phyloP scores from a whole-genome alignment of 2,329 filamentous ascomycete species.

The Microdochium paspali region DNA sequence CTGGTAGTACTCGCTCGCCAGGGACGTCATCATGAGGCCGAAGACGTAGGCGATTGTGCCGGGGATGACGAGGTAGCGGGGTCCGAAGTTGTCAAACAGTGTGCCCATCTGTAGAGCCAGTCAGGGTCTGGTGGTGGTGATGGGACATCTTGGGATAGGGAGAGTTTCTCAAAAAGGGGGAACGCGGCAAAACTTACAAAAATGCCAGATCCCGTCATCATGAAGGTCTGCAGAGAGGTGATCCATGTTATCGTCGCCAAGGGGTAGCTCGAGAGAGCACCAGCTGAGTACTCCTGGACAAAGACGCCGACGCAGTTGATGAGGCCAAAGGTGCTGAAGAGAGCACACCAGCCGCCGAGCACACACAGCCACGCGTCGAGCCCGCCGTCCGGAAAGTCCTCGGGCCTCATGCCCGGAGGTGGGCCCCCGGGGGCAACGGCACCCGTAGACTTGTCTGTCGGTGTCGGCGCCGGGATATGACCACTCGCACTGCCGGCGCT shows the following conservation, averaged over 20 bases:
- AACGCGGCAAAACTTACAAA: constrained; percentile 24
- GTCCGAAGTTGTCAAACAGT: constrained; percentile 51
- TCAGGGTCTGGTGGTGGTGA: constrained; percentile 14
- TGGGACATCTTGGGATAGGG: neutral
- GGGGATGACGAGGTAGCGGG: constrained; percentile 39
- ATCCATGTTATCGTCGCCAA: constrained; percentile 48
- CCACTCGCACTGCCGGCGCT: constrained; percentile 1
- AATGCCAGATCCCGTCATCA: constrained; percentile 35
- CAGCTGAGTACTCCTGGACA: constrained; percentile 42
- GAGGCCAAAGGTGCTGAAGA: constrained; percentile 28
- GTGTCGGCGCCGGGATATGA: constrained; percentile 4
- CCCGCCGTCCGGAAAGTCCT: constrained; percentile 53
- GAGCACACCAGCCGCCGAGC: constrained; percentile 28
- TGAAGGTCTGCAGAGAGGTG: constrained; percentile 38
- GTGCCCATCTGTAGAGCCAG: constrained; percentile 28
- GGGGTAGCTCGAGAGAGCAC: constrained; percentile 34
- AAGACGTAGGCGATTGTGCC: constrained; percentile 46
- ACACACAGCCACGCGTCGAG: constrained; percentile 48
- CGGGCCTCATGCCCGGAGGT: constrained; percentile 28
- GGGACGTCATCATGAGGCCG: constrained; percentile 50
- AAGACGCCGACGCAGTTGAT: constrained; percentile 41
- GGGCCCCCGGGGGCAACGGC: constrained; percentile 12
- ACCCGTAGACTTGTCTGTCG: constrained; percentile 1
- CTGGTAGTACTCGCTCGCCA: constrained; percentile 30
- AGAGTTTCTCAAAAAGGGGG: neutral